These are phyloP conservation scores for Zhuliangozyma parablackwelliae DNA, from an alignment of 1,139 yeast genomes.

Conservation along the genomic window DNA sequence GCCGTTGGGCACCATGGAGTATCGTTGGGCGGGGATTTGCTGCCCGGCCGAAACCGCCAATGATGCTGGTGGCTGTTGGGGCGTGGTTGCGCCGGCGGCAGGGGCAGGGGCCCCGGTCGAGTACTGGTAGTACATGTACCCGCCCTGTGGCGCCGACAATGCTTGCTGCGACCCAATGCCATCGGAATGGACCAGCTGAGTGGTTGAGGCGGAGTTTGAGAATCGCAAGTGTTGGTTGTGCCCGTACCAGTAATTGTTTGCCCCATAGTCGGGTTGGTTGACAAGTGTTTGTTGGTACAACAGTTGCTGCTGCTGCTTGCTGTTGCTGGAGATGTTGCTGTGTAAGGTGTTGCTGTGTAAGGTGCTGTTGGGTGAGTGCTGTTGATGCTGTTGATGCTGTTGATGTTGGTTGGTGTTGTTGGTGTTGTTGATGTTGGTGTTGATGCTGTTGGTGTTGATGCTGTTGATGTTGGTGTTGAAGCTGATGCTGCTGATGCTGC, in stretches of 20 bases:
- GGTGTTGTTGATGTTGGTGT: too few relatives aligned
- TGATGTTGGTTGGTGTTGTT: conserved; percentile 1
- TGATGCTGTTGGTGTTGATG: too few relatives aligned
- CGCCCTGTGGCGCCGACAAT: neutral
- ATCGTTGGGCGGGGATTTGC: neutral
- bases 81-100: neutral
- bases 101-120: neutral
- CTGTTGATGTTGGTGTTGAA: too few relatives aligned
- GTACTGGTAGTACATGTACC: conserved; percentile 4
- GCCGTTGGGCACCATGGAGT: neutral
- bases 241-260: conserved; percentile 14
- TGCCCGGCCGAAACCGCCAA: too few relatives aligned
- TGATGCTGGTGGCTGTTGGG: too few relatives aligned
- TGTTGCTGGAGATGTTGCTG: neutral
- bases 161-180: neutral
- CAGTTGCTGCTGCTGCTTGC: conserved; percentile 2
- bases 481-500: too few relatives aligned
- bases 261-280: conserved; percentile 7
- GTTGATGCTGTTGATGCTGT: conserved; percentile 5
- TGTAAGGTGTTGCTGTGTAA: conserved; percentile 1
- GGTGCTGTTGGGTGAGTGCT: conserved; percentile 2
- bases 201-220: conserved; percentile 3
- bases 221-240: conserved; percentile 10
- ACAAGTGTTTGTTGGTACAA: conserved; percentile 6
- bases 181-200: too few relatives aligned